These are phyloP conservation scores for Aspergillus sp. DNA, from an alignment of 2,329 filamentous ascomycete species.

Conservation along the genomic window DNA sequence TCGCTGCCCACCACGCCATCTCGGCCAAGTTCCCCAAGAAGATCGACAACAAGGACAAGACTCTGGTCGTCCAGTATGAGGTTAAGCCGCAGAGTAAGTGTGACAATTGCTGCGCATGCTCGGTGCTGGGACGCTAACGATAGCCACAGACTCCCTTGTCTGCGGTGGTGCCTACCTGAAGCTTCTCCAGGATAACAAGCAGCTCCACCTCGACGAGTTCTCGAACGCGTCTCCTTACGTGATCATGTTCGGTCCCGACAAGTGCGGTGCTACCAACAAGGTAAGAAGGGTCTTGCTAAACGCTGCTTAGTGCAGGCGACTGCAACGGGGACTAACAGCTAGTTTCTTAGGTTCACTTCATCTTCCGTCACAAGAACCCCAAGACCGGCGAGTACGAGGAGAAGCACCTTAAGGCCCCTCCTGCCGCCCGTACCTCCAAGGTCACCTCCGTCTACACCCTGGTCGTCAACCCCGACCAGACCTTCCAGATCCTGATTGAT, in stretches of 20 bases:
- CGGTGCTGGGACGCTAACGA: conserved; percentile 3
- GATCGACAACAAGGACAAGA: conserved; percentile 96
- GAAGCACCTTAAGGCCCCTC: conserved; percentile 90
- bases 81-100: conserved; percentile 95
- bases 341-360: conserved; percentile 69
- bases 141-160: conserved; percentile 77
- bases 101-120: background rate
- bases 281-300: conserved; percentile 50
- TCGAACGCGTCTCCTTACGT: conserved; percentile 96
- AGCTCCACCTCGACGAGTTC: conserved; percentile 96
- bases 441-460: conserved; percentile 93
- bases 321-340: conserved; percentile 18
- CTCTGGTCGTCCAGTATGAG: conserved; percentile 96
- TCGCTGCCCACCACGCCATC: conserved; percentile 97
- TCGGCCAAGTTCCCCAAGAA: conserved; percentile 97
- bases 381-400: conserved; percentile 99
- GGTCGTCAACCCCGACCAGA: conserved; percentile 95
- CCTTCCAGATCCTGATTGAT: conserved; percentile 88
- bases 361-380: conserved; percentile 99
- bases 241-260: conserved; percentile 99
- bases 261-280: conserved; percentile 99
- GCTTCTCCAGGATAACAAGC: conserved; percentile 96
- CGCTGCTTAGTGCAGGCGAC: background rate
- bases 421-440: conserved; percentile 86
- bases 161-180: conserved; percentile 99